Percentiles rank a stretch among this genome's conserved stretches.
Conservation (phyloP, 345 rosid species). For the Murraya koenigii region DNA sequence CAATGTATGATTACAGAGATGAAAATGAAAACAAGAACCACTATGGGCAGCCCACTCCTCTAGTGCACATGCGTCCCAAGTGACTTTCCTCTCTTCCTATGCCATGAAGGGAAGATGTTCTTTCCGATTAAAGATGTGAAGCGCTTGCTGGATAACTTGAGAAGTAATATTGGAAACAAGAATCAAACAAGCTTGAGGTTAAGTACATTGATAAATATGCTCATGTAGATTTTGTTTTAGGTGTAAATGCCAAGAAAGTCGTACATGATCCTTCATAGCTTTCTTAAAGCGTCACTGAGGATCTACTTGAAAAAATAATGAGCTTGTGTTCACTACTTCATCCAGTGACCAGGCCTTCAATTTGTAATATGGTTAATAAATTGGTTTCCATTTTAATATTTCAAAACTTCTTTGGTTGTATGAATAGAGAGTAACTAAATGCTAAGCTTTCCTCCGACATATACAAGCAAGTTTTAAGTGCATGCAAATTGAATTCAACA, state of each 20-base stretch:
- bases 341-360: background rate
- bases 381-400: background rate
- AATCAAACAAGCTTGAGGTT: slow-evolving; percentile 31
- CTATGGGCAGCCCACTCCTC: slow-evolving; percentile 43
- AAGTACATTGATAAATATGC: slow-evolving; percentile 32
- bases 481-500: too few species aligned
- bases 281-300: slow-evolving; percentile 34
- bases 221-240: slow-evolving; percentile 44
- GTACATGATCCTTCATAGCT: slow-evolving; percentile 42
- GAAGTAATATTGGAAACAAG: slow-evolving; percentile 29
- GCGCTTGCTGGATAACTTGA: slow-evolving; percentile 33
- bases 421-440: too few species aligned
- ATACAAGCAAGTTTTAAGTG: too few species aligned
- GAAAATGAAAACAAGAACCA: slow-evolving; percentile 33
- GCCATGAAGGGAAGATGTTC: slow-evolving; percentile 46
- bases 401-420: too few species aligned
- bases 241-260: slow-evolving; percentile 35
- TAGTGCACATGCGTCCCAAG: slow-evolving; percentile 36
- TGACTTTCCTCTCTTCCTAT: slow-evolving; percentile 42
- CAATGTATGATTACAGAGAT: slow-evolving; percentile 34
- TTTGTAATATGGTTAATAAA: background rate
- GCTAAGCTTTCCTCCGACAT: too few species aligned
- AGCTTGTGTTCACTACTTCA: background rate
- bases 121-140: slow-evolving; percentile 39
- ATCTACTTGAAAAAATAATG: background rate